Base-by-base conservation (phyloP, 768 basidiomycete species). In the Lentinula edodes region DNA sequence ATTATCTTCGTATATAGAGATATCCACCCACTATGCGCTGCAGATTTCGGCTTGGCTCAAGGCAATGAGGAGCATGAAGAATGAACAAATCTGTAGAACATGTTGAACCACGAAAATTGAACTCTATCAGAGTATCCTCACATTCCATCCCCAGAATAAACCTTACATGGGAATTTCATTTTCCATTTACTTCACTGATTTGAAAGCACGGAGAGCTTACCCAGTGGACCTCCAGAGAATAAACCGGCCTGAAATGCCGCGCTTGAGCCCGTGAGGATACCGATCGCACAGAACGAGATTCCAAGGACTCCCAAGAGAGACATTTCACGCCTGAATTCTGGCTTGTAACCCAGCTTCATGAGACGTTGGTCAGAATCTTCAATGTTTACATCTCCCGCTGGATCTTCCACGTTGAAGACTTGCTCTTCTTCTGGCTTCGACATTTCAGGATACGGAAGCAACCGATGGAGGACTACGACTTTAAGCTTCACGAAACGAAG, bases 101-200 rank as follows among this genome's bases (percentile, higher is more conserved):
- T 10, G 28, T 13, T 39, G 16, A 10, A 46, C 42, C 16, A 16
- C 18, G 41, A 34, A 4, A 28, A 28, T 32, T 18, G 20, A 58
- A 36, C 16, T 23, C 12, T 43, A 9, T 12, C 15, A 18, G 32
- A 13, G 32, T 16, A 52, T 52, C 69, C 77, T 64, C 62, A 83
- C 83, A 65, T 85, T 84, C 84, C 84, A 85, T 9, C 82, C 84
- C 83, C 83, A 85, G 67, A 85, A 85, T 62, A 84, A 28, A 69
- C 1, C 74, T 72, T 72, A 45, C 52, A 8, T 13, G 5, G 18
- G 20, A 38, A 34, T 12, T 58, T 35, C 6, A 20, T n/a, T 42
- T 28, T 20, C 28, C 56, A 20, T 41, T 2, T 35, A 36, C 13
- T 13, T 15, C 28, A 8, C 3, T 28, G 38, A 13, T 18, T 18